phyloP scores from a whole-genome alignment of 805 yeast genomes.

The Lachancea dasiensis region DNA sequence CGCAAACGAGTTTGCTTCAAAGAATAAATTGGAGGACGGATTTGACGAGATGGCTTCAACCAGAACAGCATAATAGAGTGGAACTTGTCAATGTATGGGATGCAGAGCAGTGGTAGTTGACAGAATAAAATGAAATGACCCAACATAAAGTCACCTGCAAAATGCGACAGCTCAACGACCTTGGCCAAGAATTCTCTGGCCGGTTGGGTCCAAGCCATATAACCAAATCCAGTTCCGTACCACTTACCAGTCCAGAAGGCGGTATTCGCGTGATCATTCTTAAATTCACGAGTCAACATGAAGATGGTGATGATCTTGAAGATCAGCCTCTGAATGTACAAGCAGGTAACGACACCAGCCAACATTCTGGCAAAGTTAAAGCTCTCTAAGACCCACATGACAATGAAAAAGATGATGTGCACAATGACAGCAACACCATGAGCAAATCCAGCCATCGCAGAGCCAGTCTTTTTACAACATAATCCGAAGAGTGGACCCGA shows the following conservation, averaged over 20 bases:
- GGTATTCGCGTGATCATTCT: constrained; percentile 89
- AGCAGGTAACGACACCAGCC: constrained; percentile 76
- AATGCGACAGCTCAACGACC: constrained; percentile 88
- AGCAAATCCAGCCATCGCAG: constrained; percentile 90
- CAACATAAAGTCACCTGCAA: constrained; percentile 92
- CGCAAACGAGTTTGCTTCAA: constrained; percentile 93
- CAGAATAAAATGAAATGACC: constrained; percentile 85
- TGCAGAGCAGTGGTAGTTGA: constrained; percentile 78
- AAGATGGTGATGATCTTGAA: constrained; percentile 77
- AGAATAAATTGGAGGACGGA: constrained; percentile 96
- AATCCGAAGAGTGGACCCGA: constrained; percentile 92
- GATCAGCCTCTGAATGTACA: constrained; percentile 80
- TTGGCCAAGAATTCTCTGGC: constrained; percentile 92
- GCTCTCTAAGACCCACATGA: constrained; percentile 96
- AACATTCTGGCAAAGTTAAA: constrained; percentile 84
- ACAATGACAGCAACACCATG: constrained; percentile 91
- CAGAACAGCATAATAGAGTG: constrained; percentile 98
- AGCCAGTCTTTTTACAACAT: constrained; percentile 96
- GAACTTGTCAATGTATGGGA: constrained; percentile 93
- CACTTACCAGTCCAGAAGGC: constrained; percentile 99
- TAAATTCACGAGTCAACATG: constrained; percentile 89
- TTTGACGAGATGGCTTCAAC: constrained; percentile 95
- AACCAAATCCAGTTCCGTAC: constrained; percentile 92
- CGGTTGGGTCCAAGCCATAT: constrained; percentile 94
- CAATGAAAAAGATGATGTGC: constrained; percentile 82